Conservation (phyloP, 768 basidiomycete genomes). For the Rubroboletus satanas region DNA sequence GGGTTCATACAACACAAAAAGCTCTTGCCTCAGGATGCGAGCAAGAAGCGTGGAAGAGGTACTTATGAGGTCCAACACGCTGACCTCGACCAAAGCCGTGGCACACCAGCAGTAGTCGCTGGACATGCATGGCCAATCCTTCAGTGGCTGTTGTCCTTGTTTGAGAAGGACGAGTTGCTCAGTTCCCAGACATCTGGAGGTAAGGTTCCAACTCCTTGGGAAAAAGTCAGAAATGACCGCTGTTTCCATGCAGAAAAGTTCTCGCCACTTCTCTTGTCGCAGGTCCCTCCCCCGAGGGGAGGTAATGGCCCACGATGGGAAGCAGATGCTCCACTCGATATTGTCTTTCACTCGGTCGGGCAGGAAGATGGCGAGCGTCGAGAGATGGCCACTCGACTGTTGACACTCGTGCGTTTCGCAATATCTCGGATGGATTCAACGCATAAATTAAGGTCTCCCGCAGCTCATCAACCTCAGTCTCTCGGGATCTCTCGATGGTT, state of each 20-base stretch:
- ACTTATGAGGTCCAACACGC: slow-evolving; percentile 25
- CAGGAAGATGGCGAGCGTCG: slow-evolving; percentile 32
- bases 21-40: slow-evolving; percentile 14
- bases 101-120: slow-evolving; percentile 41
- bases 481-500: slow-evolving; percentile 36
- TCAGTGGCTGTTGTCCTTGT: slow-evolving; percentile 63
- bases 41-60: slow-evolving; percentile 33
- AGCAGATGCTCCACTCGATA: slow-evolving; percentile 45
- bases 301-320: slow-evolving; percentile 54
- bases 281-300: slow-evolving; percentile 54
- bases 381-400: slow-evolving; percentile 34
- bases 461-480: slow-evolving; percentile 42
- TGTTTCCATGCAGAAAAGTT: slow-evolving; percentile 32
- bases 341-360: slow-evolving; percentile 37
- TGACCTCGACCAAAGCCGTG: slow-evolving; percentile 18
- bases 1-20: slow-evolving; percentile 45
- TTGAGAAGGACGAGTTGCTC: slow-evolving; percentile 60
- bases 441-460: neutral
- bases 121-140: slow-evolving; percentile 67
- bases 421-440: neutral
- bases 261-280: slow-evolving; percentile 53
- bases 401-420: slow-evolving; percentile 27
- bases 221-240: slow-evolving; percentile 7
- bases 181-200: slow-evolving; percentile 31
- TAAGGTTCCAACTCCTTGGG: slow-evolving; percentile 3